Conservation (phyloP, 257 asterid genomes). For the Gardenia jasminoides region DNA sequence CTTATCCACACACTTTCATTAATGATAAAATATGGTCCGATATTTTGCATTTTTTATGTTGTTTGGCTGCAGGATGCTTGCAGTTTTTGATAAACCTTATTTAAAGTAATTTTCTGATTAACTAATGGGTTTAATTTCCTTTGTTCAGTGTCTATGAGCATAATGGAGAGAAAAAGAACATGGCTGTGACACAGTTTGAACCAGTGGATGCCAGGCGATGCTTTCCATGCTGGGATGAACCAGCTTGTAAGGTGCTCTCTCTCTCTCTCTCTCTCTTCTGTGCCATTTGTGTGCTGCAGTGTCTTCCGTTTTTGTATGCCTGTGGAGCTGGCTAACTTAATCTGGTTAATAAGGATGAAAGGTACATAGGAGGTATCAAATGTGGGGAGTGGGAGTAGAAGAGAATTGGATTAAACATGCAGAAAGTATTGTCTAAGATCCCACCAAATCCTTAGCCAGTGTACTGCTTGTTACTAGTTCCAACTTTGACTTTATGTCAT, state of each 20-base stretch:
- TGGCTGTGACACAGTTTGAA: conserved; percentile 97
- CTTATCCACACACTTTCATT: background rate
- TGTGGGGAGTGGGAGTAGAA: background rate
- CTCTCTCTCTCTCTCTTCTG: background rate
- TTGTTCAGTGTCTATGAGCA: conserved; percentile 70
- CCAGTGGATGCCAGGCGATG: conserved; percentile 99
- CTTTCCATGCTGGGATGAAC: conserved; percentile 99
- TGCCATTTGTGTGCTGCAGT: background rate
- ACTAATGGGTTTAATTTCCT: conserved; percentile 8
- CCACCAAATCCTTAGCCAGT: background rate
- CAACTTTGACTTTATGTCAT: background rate
- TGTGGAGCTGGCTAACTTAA: background rate
- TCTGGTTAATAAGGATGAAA: background rate
- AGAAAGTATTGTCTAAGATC: background rate
- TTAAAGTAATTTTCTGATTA: background rate
- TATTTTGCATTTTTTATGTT: background rate
- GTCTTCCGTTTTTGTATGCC: background rate
- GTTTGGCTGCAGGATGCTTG: background rate
- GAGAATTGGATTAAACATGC: background rate
- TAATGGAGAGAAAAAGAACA: conserved; percentile 80
- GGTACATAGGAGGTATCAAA: background rate
- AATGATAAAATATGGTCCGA: background rate
- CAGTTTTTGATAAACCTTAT: background rate
- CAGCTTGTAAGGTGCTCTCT: conserved; percentile 76
- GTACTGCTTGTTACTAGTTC: background rate